Conservation (phyloP, 2,329 filamentous ascomycete species). For the Elsinoe fawcettii region DNA sequence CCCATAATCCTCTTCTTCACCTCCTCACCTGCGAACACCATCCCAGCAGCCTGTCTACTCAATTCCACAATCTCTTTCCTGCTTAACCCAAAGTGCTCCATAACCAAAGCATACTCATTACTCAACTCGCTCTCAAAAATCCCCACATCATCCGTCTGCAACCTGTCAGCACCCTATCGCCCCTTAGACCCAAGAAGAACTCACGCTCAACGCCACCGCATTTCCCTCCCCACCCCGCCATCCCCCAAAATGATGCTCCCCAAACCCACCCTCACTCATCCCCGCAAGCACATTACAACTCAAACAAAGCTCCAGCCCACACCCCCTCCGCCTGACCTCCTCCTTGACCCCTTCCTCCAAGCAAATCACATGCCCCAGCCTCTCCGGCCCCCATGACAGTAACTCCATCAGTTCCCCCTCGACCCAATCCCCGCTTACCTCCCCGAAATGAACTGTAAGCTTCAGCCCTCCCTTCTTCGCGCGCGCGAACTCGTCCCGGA, state of each 20-base stretch:
- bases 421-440: constrained; percentile 51
- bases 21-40: constrained; percentile 57
- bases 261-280: constrained; percentile 58
- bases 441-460: constrained; percentile 72
- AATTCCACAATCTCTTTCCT: constrained; percentile 45
- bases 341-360: constrained; percentile 54
- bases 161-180: constrained; percentile 19
- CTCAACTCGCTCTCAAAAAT: constrained; percentile 70
- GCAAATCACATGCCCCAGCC: constrained; percentile 73
- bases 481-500: constrained; percentile 50
- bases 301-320: constrained; percentile 69
- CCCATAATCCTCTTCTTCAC: constrained; percentile 50
- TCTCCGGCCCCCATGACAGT: constrained; percentile 57
- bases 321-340: constrained; percentile 39
- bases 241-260: constrained; percentile 68
- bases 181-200: constrained; percentile 26
- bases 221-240: constrained; percentile 55
- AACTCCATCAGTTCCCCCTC: constrained; percentile 56
- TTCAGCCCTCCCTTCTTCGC: constrained; percentile 51
- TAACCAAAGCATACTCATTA: constrained; percentile 67
- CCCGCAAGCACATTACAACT: constrained; percentile 73
- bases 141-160: constrained; percentile 73
- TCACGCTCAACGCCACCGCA: constrained; percentile 60
- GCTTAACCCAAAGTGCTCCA: constrained; percentile 58
- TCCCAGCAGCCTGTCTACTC: constrained; percentile 53